Evolutionary conservation across 2,329 filamentous ascomycete genomes (phyloP), one percentile per base, ranked within the genome.

Genomic region (Akanthomyces lecanii): DNA sequence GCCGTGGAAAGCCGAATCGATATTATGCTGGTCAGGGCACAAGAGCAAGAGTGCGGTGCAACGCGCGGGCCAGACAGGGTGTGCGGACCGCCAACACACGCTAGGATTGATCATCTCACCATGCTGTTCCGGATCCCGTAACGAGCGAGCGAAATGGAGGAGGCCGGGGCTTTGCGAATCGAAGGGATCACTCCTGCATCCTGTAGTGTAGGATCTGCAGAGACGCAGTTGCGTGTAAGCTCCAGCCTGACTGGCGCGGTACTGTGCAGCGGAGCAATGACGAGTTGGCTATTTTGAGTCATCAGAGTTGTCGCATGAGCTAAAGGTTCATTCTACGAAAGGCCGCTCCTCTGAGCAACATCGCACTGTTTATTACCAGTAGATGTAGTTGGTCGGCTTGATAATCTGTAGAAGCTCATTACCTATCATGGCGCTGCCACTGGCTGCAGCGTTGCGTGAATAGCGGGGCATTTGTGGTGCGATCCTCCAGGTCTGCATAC

Each of bases 351-450:
- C 5, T n/a, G 6, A n/a, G 42, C 30, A 16, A 16, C 6, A 51
- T 53, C 5, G 4, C 33, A 40, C 10, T 42, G 7, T 40, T 40
- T 10, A 40, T 40, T 10, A 40, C 28, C n/a, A n/a, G n/a, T 14
- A 12, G 52, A 25, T 21, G 14, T 25, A 54, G 45, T 11, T 48
- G 23, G 8, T 23, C 36, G 16, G 45, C 30, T 50, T 50, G 45
- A 12, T 28, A 38, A 50, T 59, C 25, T 47, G 18, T 25, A 25
- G n/a, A 40, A 45, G 21, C 18, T 23, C 60, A 62, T 62, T 62
- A 62, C 51, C 18, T 62, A 62, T 62, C 42, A 42, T 16, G 23
- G 14, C 50, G 51, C 51, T 33, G 60, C 25, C 42, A 62, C 50
- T 62, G 60, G 60, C 60, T 48, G 38, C 8, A 45, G 42, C 8